phyloP scores from a whole-genome alignment of 2,329 filamentous ascomycete genomes.

The Dactylellina haptotyla region DNA sequence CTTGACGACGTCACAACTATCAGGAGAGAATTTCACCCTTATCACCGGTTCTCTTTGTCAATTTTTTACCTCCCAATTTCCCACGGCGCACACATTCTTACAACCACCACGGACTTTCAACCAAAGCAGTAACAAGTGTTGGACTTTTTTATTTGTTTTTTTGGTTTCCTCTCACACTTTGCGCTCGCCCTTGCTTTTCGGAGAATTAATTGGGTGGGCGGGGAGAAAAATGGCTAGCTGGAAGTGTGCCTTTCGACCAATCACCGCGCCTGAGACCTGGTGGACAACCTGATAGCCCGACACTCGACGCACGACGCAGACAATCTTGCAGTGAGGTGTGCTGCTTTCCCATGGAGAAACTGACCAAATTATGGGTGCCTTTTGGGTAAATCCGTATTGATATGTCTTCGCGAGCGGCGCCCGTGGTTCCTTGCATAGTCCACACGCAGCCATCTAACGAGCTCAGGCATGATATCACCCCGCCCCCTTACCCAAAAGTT shows the following conservation, averaged over 20 bases:
- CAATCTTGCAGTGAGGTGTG: slow-evolving; percentile 26
- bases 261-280: slow-evolving; percentile 10
- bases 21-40: slow-evolving; percentile 5
- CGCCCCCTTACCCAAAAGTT: slow-evolving; percentile 22
- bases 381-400: slow-evolving; percentile 46
- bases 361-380: neutral
- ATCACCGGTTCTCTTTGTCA: slow-evolving; percentile 19
- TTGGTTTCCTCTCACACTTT: slow-evolving; percentile 18
- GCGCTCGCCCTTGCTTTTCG: slow-evolving; percentile 51
- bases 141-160: slow-evolving; percentile 43
- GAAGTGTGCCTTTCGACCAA: slow-evolving; percentile 36
- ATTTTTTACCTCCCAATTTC: slow-evolving; percentile 29
- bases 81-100: slow-evolving; percentile 15
- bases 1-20: neutral
- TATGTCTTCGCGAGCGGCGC: slow-evolving; percentile 26
- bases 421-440: slow-evolving; percentile 35
- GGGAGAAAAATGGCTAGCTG: slow-evolving; percentile 40
- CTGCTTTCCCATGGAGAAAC: slow-evolving; percentile 22
- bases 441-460: slow-evolving; percentile 17
- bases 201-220: slow-evolving; percentile 54
- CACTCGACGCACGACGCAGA: slow-evolving; percentile 38
- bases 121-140: slow-evolving; percentile 41
- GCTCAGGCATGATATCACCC: slow-evolving; percentile 20
- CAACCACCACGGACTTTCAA: slow-evolving; percentile 35
- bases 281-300: slow-evolving; percentile 25